Percentiles rank a stretch among this genome's conserved stretches.
Evolutionary conservation across 768 basidiomycete genomes (phyloP).

Genomic region (Naganishia vaughanmartiniae): DNA sequence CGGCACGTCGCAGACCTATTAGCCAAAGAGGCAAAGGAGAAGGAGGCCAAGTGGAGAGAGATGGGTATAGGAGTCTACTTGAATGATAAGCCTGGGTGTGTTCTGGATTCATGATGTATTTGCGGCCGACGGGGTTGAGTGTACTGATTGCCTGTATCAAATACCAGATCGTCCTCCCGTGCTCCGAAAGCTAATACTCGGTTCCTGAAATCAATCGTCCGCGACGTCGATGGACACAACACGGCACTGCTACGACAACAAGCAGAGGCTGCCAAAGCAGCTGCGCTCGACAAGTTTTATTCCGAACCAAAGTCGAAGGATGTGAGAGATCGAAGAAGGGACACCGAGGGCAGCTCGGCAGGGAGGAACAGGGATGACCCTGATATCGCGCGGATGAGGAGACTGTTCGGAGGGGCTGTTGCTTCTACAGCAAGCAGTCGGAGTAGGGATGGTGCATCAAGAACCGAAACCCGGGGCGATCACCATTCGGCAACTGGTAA

Average conservation of each 20-base stretch:
- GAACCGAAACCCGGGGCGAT: neutral
- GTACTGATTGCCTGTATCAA: neutral
- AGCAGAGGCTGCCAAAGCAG: constrained; percentile 46
- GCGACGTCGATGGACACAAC: constrained; percentile 94
- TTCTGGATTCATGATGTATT: neutral
- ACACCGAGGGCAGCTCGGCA: neutral
- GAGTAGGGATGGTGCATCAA: neutral
- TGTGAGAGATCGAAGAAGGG: constrained; percentile 8
- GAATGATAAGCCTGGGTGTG: constrained; percentile 41
- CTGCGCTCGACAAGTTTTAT: constrained; percentile 30
- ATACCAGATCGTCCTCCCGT: constrained; percentile 51
- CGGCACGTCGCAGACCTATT: constrained; percentile 87
- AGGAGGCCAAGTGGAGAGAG: constrained; percentile 72
- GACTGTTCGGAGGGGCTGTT: constrained; percentile 47
- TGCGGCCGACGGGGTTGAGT: no score
- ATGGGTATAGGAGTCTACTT: constrained; percentile 78
- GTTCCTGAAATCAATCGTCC: constrained; percentile 66
- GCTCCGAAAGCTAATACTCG: constrained; percentile 66
- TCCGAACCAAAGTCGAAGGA: neutral
- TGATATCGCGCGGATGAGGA: constrained; percentile 10
- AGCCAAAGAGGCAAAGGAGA: constrained; percentile 86
- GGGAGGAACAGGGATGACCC: neutral
- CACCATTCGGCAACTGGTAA: constrained; percentile 26
- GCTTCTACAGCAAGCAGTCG: constrained; percentile 30
- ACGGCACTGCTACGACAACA: constrained; percentile 62